Conservation (phyloP, 192 early-diverging fungal species). For the Paraglomus occultum region DNA sequence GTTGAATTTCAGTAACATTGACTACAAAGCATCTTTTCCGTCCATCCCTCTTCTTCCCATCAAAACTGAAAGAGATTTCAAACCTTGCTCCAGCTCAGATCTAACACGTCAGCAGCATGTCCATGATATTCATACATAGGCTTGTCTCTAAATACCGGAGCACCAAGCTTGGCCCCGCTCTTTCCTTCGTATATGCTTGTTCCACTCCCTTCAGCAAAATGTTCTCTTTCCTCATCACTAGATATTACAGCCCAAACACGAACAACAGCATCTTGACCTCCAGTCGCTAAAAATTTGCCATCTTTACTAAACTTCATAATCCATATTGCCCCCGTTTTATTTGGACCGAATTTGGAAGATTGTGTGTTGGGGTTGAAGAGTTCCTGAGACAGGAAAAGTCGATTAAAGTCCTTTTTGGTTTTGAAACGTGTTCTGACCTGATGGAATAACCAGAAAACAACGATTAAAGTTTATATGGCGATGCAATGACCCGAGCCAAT, state of each 20-base stretch:
- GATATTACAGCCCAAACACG: conserved; percentile 59
- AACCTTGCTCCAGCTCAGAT: conserved; percentile 66
- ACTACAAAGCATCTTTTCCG: background rate
- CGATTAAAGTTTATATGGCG: no score
- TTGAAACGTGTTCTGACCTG: conserved; percentile 21
- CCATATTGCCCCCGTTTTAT: conserved; percentile 58
- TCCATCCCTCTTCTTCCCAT: background rate
- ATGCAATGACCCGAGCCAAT: no score
- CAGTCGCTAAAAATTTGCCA: conserved; percentile 76
- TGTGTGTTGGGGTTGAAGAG: background rate
- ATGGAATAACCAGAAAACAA: background rate
- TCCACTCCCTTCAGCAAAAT: conserved; percentile 28
- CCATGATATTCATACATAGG: conserved; percentile 74
- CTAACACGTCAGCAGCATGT: conserved; percentile 71
- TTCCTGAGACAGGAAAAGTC: conserved; percentile 27
- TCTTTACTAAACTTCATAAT: conserved; percentile 74
- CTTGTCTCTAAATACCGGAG: conserved; percentile 56
- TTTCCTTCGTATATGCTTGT: conserved; percentile 28
- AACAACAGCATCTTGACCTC: conserved; percentile 72
- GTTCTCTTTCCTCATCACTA: conserved; percentile 29
- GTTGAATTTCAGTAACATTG: conserved; percentile 1
- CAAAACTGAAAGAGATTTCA: background rate
- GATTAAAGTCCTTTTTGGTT: conserved; percentile 20
- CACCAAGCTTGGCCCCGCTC: conserved; percentile 27
- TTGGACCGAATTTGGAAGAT: no score